These are phyloP conservation scores for Panaeolus cyanescens DNA, from an alignment of 768 basidiomycete genomes.

Conservation along the genomic window DNA sequence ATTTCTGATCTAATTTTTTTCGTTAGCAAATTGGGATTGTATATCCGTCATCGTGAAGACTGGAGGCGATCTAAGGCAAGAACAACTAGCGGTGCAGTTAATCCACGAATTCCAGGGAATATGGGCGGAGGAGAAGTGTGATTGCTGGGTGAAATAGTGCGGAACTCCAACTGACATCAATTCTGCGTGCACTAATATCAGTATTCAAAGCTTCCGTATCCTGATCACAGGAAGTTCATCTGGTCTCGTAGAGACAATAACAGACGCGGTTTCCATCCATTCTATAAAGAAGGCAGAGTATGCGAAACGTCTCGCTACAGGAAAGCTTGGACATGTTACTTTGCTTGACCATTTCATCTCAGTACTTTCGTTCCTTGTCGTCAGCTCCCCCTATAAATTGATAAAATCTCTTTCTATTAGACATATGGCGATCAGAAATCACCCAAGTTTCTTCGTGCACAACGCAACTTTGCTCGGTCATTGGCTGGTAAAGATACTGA, in stretches of 20 bases:
- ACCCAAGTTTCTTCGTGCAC: conserved; percentile 86
- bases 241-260: conserved; percentile 96
- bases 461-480: conserved; percentile 92
- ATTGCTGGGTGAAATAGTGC: conserved; percentile 94
- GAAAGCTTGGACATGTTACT: conserved; percentile 84
- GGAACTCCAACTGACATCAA: conserved; percentile 17
- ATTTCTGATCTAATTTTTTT: conserved; percentile 5
- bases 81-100: conserved; percentile 95
- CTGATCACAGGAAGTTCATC: conserved; percentile 92
- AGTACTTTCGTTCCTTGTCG: conserved; percentile 42
- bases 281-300: conserved; percentile 99
- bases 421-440: conserved; percentile 90
- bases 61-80: conserved; percentile 94
- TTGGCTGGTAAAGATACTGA: conserved; percentile 58
- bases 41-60: conserved; percentile 99
- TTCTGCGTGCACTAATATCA: background rate
- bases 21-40: conserved; percentile 78
- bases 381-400: background rate
- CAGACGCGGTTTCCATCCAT: conserved; percentile 97
- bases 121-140: conserved; percentile 92
- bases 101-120: conserved; percentile 92
- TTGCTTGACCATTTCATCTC: conserved; percentile 90
- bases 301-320: conserved; percentile 80
- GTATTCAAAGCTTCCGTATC: conserved; percentile 81
- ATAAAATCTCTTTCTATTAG: conserved; percentile 50